These are phyloP conservation scores for Chondrus crispus DNA, from an alignment of 23 red algal species.

Conservation along the genomic window DNA sequence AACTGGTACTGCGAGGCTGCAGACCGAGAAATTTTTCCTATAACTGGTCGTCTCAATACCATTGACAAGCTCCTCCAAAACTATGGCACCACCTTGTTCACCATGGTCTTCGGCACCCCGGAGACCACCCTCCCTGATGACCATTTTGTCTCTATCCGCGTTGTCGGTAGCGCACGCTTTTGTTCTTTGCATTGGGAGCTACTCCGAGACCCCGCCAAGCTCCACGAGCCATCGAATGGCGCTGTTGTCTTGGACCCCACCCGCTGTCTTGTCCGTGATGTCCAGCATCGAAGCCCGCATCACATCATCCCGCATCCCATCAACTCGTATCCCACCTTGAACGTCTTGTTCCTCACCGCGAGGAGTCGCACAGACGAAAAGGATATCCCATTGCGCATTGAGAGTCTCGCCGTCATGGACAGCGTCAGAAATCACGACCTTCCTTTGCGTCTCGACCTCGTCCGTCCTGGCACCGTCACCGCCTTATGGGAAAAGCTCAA, in stretches of 20 bases:
- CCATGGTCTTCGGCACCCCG: background rate
- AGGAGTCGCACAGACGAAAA: background rate
- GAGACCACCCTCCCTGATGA: background rate
- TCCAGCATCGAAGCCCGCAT: background rate
- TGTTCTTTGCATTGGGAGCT: background rate
- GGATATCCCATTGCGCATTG: background rate
- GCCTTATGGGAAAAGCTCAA: background rate
- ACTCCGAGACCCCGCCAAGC: background rate
- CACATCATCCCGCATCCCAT: background rate
- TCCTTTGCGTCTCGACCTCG: background rate
- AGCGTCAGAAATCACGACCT: background rate
- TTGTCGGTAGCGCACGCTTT: background rate
- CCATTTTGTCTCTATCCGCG: background rate
- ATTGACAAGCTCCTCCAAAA: background rate
- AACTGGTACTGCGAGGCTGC: background rate
- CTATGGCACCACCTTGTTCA: background rate
- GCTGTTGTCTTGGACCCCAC: background rate
- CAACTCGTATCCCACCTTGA: background rate
- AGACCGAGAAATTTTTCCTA: background rate
- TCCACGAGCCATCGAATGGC: background rate
- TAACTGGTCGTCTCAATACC: background rate
- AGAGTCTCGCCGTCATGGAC: slow-evolving; percentile 1
- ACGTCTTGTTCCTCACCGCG: background rate
- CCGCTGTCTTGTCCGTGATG: background rate
- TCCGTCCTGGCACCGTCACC: background rate